These are phyloP conservation scores for Penicillium sp. DNA, from an alignment of 2,329 filamentous ascomycete species.

Conservation along the genomic window DNA sequence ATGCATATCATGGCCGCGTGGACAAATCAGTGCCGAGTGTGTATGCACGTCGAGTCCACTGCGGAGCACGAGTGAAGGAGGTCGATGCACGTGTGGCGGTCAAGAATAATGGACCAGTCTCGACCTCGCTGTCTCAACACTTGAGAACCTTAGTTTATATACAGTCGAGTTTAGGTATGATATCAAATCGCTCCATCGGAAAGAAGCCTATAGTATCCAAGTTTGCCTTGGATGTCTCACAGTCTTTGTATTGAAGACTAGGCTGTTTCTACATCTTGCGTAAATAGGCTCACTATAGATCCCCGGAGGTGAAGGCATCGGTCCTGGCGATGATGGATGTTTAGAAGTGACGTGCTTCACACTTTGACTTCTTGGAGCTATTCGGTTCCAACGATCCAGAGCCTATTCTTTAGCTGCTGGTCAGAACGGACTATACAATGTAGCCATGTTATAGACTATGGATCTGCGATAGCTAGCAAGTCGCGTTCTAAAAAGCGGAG, in stretches of 20 bases:
- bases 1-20: constrained; percentile 1
- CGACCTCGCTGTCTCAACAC: neutral
- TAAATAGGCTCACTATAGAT: neutral
- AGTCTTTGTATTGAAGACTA: neutral
- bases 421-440: neutral
- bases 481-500: neutral
- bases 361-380: neutral
- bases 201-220: neutral
- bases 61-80: neutral
- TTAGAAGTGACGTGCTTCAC: neutral
- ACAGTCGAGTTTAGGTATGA: neutral
- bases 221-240: neutral
- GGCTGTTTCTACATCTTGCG: neutral
- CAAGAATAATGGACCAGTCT: neutral
- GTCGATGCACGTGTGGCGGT: neutral
- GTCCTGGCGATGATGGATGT: neutral
- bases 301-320: neutral
- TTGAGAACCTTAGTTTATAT: neutral
- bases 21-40: neutral
- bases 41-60: neutral
- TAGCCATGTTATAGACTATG: neutral
- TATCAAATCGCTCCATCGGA: neutral
- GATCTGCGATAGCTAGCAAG: neutral
- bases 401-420: too few relatives aligned
- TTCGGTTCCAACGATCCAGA: neutral